Base-by-base conservation (phyloP, 164 flowering plant species). In the Umbilicus rupestris region DNA sequence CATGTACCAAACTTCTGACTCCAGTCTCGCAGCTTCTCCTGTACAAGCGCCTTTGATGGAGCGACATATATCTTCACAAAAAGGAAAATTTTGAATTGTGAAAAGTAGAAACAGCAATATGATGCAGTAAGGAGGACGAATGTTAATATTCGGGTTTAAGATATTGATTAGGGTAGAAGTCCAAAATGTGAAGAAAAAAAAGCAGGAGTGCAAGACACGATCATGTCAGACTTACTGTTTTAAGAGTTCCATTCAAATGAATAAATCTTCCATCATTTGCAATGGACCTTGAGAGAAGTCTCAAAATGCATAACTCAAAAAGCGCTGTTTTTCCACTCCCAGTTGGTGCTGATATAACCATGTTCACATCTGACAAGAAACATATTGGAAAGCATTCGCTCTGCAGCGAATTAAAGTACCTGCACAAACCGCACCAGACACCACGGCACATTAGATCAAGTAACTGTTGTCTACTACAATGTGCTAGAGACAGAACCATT, bases 321-420 rank as follows among this genome's bases (percentile, higher is more conserved):
- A 95, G 84, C 67, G 87, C 97, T 33, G 97, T 95, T 79, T 95
- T 95, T 41, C 99, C 99, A 77, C 99, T 95, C 67, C 97, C 97
- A 73, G 99, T 95, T 49, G 97, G 99, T 63, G 99, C 99, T 44
- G 97, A 95, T 63, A 95, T 78, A 50, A 92, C 97, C 97, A 92
- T 89, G 80, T 95, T 91, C 50, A 75, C 65, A 71, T 92, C 91
- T 28, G 94, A 92, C 68, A 69, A 78, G 72, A 80, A 95, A 80
- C 99, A 92, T 7, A 77, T 74, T 67, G 96, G 76, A 73, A 89
- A 92, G 76, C 97, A 92, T 74, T 95, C 99, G 68, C 99, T 95
- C 84, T 95, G 97, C 80, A 95, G 80, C 1, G 97, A 88, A 73
- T 95, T 95, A 78, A 95, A 95, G 67, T 89, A 95, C 68, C 97